Evolutionary conservation across 2,329 filamentous ascomycete genomes (phyloP), one percentile per base, ranked within the genome.

Genomic region (Aspergillus sp.): DNA sequence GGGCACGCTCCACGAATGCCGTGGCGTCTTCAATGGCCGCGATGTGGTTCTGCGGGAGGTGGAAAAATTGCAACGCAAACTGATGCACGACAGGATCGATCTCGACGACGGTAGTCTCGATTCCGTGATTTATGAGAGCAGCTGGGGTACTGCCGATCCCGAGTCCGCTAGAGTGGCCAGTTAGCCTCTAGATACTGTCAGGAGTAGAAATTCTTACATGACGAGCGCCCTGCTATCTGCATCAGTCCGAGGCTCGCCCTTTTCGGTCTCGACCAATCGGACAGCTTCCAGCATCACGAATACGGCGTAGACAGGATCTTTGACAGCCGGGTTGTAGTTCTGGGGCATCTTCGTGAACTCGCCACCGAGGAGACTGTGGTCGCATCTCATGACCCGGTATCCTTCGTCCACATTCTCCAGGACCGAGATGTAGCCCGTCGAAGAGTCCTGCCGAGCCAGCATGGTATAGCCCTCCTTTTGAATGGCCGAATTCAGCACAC

Each of bases 281-380:
- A 96, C 81, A 3, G 89, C 86, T 58, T 98, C 91, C 1, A 98
- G 74, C 72, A 94, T 93, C 15, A 85, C 80, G 56, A 98, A 98
- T n/a, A 96, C 82, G 7, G 85, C 81, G 54, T 96, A 98, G 35
- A 98, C 85, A 0, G 89, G 86, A 60, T 98, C 91, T 8, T 76
- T 74, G 12, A 86, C 64, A 27, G 71, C 57, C 1, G 69, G 72
- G 52, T 64, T 31, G 61, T 68, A 38, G 55, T 79, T 58, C 49
- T 59, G 42, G 13, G 52, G 44, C 61, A 65, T 45, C 25, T 68
- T 68, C 8, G 80, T 72, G 89, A 89, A 98, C 60, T 95, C 83
- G 22, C 91, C 91, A 25, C 91, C 91, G 1, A 98, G 71, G 19
- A 98, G 69, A 50, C 86, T 94, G 58, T 98, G 91, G 50, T 96